Conservation (phyloP, 192 early-diverging fungal genomes). For the Linnemannia exigua region DNA sequence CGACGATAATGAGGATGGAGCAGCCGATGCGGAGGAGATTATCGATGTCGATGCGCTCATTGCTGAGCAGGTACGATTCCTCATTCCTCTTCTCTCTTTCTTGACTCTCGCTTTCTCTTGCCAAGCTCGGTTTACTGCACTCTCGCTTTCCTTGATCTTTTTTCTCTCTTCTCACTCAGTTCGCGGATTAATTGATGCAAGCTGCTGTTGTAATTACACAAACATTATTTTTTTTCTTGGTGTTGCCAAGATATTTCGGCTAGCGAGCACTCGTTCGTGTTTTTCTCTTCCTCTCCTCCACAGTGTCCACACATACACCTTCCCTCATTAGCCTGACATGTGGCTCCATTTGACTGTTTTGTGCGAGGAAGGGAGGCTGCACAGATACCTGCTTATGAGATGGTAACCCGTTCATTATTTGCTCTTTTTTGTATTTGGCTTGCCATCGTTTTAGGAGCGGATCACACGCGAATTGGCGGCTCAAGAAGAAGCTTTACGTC, state of each 20-base stretch:
- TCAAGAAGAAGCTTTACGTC: constrained; percentile 42
- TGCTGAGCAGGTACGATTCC: constrained; percentile 36
- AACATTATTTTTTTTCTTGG: neutral
- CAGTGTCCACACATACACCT: too few species aligned
- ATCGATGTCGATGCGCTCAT: constrained; percentile 47
- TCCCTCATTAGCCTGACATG: neutral
- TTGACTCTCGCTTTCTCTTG: neutral
- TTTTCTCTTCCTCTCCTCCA: neutral
- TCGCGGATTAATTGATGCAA: neutral
- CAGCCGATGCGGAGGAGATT: constrained; percentile 38
- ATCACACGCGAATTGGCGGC: constrained; percentile 43
- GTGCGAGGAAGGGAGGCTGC: neutral
- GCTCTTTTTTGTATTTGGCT: too few species aligned
- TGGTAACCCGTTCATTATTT: neutral
- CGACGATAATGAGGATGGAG: constrained; percentile 4
- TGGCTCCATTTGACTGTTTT: neutral
- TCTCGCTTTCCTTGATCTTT: too few species aligned
- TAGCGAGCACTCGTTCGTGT: neutral
- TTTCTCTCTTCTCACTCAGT: neutral
- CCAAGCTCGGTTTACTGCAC: too few species aligned
- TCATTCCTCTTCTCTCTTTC: neutral
- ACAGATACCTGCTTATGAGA: neutral
- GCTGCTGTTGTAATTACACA: neutral
- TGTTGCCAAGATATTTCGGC: neutral
- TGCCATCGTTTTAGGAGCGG: constrained; percentile 33